phyloP scores from a whole-genome alignment of 2,329 filamentous ascomycete species.

The Graphium sp. region DNA sequence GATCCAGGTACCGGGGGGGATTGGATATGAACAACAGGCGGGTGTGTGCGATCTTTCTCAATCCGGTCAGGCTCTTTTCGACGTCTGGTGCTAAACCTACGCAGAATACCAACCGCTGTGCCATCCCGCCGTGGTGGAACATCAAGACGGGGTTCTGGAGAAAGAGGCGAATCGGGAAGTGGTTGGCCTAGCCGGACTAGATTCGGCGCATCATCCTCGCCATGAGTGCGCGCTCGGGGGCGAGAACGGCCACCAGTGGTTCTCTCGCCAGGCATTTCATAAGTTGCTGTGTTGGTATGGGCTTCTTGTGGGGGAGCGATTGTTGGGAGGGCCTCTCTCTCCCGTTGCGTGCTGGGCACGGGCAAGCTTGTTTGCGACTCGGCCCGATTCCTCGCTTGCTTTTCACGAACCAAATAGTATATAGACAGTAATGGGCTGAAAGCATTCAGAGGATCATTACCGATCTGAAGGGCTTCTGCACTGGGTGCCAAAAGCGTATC shows the following conservation, averaged over 20 bases:
- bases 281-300: slow-evolving; percentile 70
- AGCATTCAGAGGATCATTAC: slow-evolving; percentile 78
- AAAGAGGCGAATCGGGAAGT: slow-evolving; percentile 22
- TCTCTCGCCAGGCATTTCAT: slow-evolving; percentile 81
- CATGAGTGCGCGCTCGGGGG: slow-evolving; percentile 79
- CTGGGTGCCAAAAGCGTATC: slow-evolving; percentile 79
- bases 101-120: slow-evolving; percentile 64
- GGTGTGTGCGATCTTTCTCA: slow-evolving; percentile 49
- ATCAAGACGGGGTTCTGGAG: slow-evolving; percentile 25
- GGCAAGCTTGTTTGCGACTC: slow-evolving; percentile 4
- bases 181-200: slow-evolving; percentile 42
- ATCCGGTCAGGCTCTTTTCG: slow-evolving; percentile 49
- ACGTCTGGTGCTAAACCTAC: slow-evolving; percentile 80
- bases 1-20: slow-evolving; percentile 44
- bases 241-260: slow-evolving; percentile 70
- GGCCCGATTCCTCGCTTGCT: slow-evolving; percentile 61
- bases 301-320: slow-evolving; percentile 70
- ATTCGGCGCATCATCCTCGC: slow-evolving; percentile 78
- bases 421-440: slow-evolving; percentile 85
- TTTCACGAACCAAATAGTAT: slow-evolving; percentile 92
- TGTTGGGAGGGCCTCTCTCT: slow-evolving; percentile 44
- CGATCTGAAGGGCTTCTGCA: slow-evolving; percentile 65
- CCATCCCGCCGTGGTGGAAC: slow-evolving; percentile 76
- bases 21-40: slow-evolving; percentile 63
- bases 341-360: slow-evolving; percentile 16